Base-by-base conservation (phyloP, 208 protist genomes). In the Acanthamoeba culbertsoni region DNA sequence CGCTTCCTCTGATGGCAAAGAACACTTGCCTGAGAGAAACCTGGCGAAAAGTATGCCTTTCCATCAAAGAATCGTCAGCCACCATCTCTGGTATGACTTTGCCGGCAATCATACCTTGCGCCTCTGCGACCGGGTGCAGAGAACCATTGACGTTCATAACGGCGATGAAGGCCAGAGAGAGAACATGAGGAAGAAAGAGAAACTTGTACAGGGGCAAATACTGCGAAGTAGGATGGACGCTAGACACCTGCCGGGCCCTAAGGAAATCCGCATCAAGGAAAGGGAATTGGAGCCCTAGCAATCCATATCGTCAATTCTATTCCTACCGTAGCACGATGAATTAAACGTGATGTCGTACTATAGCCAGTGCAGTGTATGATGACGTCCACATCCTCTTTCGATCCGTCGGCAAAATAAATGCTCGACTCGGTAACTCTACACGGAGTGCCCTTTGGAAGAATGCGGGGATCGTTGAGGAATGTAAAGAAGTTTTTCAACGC, bases 151-250 rank as follows among this genome's bases (percentile, higher is more conserved):
- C 42, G 45, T 86, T 86, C 75, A 86, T 86, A 35, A 86, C 40
- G 12, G 43, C 75, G n/a, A 86, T 55, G 75, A 86, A 59, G 37
- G 75, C 75, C 16, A 86, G 26, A 28, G 75, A 59, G 14, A 57
- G 75, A 8, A 59, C 7, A 43, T 48, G 46, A 5, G 75, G 75
- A 3, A 57, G 75, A 16, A 86, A 59, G 23, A 86, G 40, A 28
- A 86, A 86, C 26, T 86, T 48, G 75, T 86, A 86, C 45, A 86
- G 75, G 16, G 75, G 75, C 18, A 86, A 26, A 86, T 86, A 86
- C 40, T 48, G 46, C 40, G 75, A 86, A 35, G 75, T 86, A 2
- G 75, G 45, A 55, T 57, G 40, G 28, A 8, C 46, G 7, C 7
- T 2, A 5, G 75, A 48, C 28, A 59, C 28, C 3, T 33, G 20